Conservation (phyloP, 768 basidiomycete genomes). For the Rhodotorula paludigena region DNA sequence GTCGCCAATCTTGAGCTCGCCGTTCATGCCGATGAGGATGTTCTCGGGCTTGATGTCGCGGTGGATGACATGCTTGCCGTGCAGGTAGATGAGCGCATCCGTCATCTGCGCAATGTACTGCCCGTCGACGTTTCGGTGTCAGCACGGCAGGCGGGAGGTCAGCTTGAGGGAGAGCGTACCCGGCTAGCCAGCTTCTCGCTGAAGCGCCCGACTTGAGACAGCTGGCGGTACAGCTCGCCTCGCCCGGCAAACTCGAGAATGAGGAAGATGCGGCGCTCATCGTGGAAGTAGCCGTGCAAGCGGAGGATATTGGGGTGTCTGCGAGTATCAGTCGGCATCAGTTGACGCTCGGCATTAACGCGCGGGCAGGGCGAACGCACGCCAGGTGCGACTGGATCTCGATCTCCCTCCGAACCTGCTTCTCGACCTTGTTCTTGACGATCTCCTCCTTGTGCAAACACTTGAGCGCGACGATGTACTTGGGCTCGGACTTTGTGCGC, state of each 20-base stretch:
- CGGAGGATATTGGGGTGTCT: slow-evolving; percentile 90
- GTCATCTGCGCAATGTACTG: slow-evolving; percentile 98
- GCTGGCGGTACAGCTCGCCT: slow-evolving; percentile 94
- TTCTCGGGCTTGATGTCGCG: slow-evolving; percentile 98
- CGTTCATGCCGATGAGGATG: slow-evolving; percentile 83
- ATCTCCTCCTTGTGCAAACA: slow-evolving; percentile 96
- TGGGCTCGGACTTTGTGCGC: slow-evolving; percentile 77
- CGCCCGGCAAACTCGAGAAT: slow-evolving; percentile 97
- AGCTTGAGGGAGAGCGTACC: slow-evolving; percentile 43
- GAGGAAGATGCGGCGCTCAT: slow-evolving; percentile 92
- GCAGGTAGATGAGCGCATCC: slow-evolving; percentile 85
- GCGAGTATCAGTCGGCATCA: slow-evolving; percentile 4
- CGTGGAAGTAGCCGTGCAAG: slow-evolving; percentile 96
- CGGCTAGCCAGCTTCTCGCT: slow-evolving; percentile 75
- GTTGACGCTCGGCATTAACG: no score
- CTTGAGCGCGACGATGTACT: slow-evolving; percentile 93
- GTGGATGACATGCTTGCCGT: slow-evolving; percentile 94
- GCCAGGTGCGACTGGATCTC: slow-evolving; percentile 93
- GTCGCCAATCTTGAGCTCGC: slow-evolving; percentile 95
- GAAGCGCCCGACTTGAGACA: slow-evolving; percentile 78
- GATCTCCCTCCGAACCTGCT: slow-evolving; percentile 93
- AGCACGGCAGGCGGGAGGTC: no score
- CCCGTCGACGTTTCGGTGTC: no score
- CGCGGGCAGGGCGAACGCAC: slow-evolving; percentile 39
- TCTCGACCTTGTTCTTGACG: slow-evolving; percentile 83